Evolutionary conservation across 2,329 filamentous ascomycete genomes (phyloP).

Genomic region (Talaromyces sp.): DNA sequence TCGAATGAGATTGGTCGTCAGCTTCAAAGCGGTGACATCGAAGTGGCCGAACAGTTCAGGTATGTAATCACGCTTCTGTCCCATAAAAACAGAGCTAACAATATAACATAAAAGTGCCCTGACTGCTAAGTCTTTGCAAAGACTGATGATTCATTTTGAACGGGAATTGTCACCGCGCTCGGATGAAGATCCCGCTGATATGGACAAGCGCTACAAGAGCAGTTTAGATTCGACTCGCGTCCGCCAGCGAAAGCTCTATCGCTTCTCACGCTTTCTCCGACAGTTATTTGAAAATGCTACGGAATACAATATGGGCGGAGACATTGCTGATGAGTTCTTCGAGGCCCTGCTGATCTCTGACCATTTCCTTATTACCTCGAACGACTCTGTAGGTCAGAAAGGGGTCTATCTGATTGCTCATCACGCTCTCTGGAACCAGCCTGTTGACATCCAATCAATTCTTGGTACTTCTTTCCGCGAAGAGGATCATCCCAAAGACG

Average conservation of each 20-base stretch:
- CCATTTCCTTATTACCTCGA: constrained; percentile 79
- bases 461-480: constrained; percentile 74
- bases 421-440: constrained; percentile 68
- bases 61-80: constrained; percentile 24
- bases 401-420: constrained; percentile 83
- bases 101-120: constrained; percentile 56
- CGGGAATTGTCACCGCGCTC: constrained; percentile 80
- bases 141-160: constrained; percentile 87
- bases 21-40: constrained; percentile 88
- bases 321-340: constrained; percentile 71
- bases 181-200: constrained; percentile 78
- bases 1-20: constrained; percentile 89
- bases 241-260: constrained; percentile 91
- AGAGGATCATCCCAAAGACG: constrained; percentile 67
- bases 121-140: constrained; percentile 86
- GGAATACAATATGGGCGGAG: constrained; percentile 78
- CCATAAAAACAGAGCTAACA: not conserved
- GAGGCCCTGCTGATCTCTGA: constrained; percentile 76
- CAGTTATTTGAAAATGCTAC: constrained; percentile 96
- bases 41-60: constrained; percentile 97
- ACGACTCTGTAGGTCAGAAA: constrained; percentile 64
- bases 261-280: constrained; percentile 85
- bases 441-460: constrained; percentile 79
- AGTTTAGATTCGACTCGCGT: constrained; percentile 94
- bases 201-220: constrained; percentile 96